Evolutionary conservation across 805 yeast species (phyloP), one percentile per base, ranked within the genome.

Genomic region (Ogataea paraovalis): DNA sequence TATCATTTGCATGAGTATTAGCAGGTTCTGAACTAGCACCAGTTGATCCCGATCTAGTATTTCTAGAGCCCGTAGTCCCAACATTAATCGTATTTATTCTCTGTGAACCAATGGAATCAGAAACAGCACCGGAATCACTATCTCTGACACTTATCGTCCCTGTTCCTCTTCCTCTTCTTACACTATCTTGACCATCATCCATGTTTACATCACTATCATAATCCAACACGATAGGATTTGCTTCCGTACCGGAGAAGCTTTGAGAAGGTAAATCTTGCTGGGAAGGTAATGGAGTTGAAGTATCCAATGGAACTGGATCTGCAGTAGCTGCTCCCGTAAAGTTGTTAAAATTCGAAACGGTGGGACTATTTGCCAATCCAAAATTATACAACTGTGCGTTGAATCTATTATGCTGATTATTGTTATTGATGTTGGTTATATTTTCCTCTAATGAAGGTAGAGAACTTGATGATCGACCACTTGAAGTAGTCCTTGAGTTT

Each of bases 351-450:
- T 63, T 61, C 12, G 65, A 54, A 45, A 63, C 58, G 1, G 67
- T 63, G 34, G 61, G 66, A 42, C 64, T 59, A 34, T 57, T 63
- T 3, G 66, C 59, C 43, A 63, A 45, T 42, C 47, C 60, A 27
- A 51, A 43, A 30, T 59, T 61, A 55, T 61, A 62, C 3, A 55
- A 42, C 20, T 53, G 59, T 4, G 62, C 44, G 47, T 60, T 61
- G 45, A 60, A 64, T 22, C 64, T 45, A 45, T 61, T 62, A 45
- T 64, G 66, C 9, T 27, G 51, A 16, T 37, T 44, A 22, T 18
- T 32, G 16, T 19, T 42, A 36, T 22, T 32, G 22, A 16, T 27
- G 25, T 23, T 19, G 32, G 32, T 27, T 22, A 38, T 10, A 48
- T 28, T 22, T 9, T 47, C 50, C 19, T 45, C 50, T 22, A 42